Base-by-base conservation (phyloP, 352 stramenopile species). In the Aphanomyces invadans region DNA sequence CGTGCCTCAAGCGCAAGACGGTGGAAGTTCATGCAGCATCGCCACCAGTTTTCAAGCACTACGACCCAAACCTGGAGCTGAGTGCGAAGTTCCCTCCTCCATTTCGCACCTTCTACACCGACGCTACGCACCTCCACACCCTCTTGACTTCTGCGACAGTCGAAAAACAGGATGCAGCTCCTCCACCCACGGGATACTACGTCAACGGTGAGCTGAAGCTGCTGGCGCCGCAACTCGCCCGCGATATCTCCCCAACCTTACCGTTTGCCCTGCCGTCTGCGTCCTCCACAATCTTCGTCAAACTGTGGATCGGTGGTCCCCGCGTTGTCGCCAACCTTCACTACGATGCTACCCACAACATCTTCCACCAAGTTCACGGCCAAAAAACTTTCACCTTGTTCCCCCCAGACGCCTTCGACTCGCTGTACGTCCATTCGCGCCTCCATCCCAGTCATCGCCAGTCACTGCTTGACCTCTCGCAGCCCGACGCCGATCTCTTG, bases 301-400 rank as follows among this genome's bases (percentile, higher is more conserved):
- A 71, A 33, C 46, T 71, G 7, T 71, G 67, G 67, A n/a, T 71
- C 0, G 67, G 67, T 11, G 61, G 44, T 1, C 28, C 59, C 3
- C 10, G 28, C 19, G 46, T 68, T 19, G 45, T 64, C 15, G 67
- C 62, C 1, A 62, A 59, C 42, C 19, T 64, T 17, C 67, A 71
- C 62, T 71, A 71, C 53, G 67, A 71, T 42, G 48, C 60, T 4
- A 68, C 53, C 10, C 67, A 71, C 62, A 71, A 71, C 39, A 17
- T 71, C 12, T 71, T 67, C 42, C 52, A 68, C 26, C 67, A 71
- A 32, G 26, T 69, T 29, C 1, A 19, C 25, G 60, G 67, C 10
- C 10, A 4, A 1, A 71, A 71, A 39, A 32, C 36, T 7, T 71
- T 71, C 28, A 46, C 65, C 21, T 51, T 71, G 5, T 71, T 63